Conservation (phyloP, 202 grass and related monocot species). For the Panicum hallii region DNA sequence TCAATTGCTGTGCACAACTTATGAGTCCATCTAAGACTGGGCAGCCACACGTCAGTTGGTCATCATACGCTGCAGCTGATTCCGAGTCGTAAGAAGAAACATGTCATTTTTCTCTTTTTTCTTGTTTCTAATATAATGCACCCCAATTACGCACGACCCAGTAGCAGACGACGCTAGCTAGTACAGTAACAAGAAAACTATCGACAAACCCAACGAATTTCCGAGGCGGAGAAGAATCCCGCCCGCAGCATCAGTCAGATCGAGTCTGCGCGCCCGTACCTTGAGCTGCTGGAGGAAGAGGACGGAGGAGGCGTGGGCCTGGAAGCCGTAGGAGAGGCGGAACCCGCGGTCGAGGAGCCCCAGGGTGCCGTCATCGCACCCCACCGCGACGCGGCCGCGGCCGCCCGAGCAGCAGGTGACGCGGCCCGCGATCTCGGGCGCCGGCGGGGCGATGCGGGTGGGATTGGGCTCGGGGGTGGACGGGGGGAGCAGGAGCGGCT, state of each 20-base stretch:
- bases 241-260: not conserved
- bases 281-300: constrained; percentile 97
- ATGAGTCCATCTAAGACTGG: not conserved
- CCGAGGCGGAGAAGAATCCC: not conserved
- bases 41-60: not conserved
- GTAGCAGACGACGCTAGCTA: not conserved
- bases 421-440: constrained; percentile 56
- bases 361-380: constrained; percentile 86
- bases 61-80: constrained; percentile 21
- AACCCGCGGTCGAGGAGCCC: constrained; percentile 86
- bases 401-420: constrained; percentile 84
- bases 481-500: too few relatives aligned
- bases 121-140: not conserved
- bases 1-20: not conserved
- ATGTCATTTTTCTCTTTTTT: not conserved
- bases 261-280: constrained; percentile 35
- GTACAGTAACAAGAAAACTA: not conserved
- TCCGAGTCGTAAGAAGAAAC: not conserved
- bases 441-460: constrained; percentile 49
- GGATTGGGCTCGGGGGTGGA: too few relatives aligned
- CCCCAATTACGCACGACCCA: constrained; percentile 22
- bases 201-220: not conserved
- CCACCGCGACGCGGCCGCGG: constrained; percentile 71
- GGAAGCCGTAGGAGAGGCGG: constrained; percentile 83
- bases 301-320: constrained; percentile 80